Conservation (phyloP, 352 stramenopile genomes). For the Phytophthora pisi region DNA sequence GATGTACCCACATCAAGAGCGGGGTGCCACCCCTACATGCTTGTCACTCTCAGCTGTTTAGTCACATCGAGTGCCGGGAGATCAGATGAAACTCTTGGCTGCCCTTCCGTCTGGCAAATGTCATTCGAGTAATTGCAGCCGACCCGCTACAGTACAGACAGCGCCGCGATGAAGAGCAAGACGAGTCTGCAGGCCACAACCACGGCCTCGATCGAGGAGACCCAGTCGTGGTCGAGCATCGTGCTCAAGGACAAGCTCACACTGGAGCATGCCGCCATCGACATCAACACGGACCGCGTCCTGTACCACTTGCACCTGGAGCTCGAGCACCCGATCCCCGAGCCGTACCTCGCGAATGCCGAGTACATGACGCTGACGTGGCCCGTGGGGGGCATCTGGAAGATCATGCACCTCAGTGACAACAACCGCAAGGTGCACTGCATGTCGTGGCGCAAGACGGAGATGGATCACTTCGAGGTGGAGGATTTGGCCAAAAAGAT, state of each 20-base stretch:
- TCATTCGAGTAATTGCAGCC: slow-evolving; percentile 11
- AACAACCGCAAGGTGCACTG: slow-evolving; percentile 44
- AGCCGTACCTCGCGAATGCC: slow-evolving; percentile 33
- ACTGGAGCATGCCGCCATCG: slow-evolving; percentile 51
- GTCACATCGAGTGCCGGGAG: neutral
- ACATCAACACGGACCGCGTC: slow-evolving; percentile 52
- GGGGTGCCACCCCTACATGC: neutral
- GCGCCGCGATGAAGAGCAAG: slow-evolving; percentile 20
- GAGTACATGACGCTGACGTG: slow-evolving; percentile 56
- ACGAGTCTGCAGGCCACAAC: slow-evolving; percentile 21
- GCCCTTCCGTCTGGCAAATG: neutral
- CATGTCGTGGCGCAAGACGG: slow-evolving; percentile 55
- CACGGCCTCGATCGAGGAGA: slow-evolving; percentile 31
- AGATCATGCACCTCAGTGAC: slow-evolving; percentile 41
- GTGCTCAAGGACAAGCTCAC: slow-evolving; percentile 47
- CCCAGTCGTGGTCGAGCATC: slow-evolving; percentile 52
- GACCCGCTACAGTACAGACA: neutral
- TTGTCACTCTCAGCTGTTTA: neutral
- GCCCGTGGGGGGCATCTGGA: slow-evolving; percentile 60
- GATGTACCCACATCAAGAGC: neutral
- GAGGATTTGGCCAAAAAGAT: slow-evolving; percentile 44
- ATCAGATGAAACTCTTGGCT: slow-evolving; percentile 1
- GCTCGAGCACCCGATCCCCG: slow-evolving; percentile 45
- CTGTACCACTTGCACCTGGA: slow-evolving; percentile 55
- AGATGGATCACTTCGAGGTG: slow-evolving; percentile 48